Evolutionary conservation across 352 stramenopile species (phyloP).

Genomic region (Globisporangium cylindrosporum): DNA sequence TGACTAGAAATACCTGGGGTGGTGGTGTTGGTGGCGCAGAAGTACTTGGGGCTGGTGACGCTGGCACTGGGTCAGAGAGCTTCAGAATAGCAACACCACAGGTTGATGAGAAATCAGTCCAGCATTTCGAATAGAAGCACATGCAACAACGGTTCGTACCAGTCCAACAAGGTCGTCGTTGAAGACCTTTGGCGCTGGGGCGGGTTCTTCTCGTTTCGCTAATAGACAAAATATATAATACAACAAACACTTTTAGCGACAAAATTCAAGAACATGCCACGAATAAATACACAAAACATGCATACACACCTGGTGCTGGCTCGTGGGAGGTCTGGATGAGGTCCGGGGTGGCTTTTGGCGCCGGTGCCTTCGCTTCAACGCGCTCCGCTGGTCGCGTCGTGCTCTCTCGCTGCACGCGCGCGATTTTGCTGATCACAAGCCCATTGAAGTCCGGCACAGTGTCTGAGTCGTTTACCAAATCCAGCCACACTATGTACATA

Average conservation of each 20-base stretch:
- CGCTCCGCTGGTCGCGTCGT: slow-evolving; percentile 38
- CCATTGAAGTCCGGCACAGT: slow-evolving; percentile 78
- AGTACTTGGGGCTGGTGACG: slow-evolving; percentile 23
- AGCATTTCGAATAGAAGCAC: neutral
- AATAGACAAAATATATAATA: neutral
- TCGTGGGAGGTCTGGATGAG: slow-evolving; percentile 67
- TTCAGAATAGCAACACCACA: slow-evolving; percentile 19
- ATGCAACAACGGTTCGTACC: slow-evolving; percentile 24
- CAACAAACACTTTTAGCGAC: neutral
- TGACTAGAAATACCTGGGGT: slow-evolving; percentile 24
- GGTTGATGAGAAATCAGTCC: neutral
- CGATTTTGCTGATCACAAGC: slow-evolving; percentile 78
- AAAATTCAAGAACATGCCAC: neutral
- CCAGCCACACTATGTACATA: slow-evolving; percentile 64
- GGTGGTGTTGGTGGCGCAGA: slow-evolving; percentile 37
- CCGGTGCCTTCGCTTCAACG: slow-evolving; percentile 25
- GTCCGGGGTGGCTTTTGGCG: slow-evolving; percentile 45
- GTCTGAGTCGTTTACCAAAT: slow-evolving; percentile 70
- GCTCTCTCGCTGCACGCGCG: slow-evolving; percentile 54
- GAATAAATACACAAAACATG: neutral
- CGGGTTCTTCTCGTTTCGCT: slow-evolving; percentile 58
- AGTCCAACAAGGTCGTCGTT: slow-evolving; percentile 82
- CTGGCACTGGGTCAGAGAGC: slow-evolving; percentile 61
- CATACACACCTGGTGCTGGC: slow-evolving; percentile 8
- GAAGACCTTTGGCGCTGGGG: slow-evolving; percentile 51